Evolutionary conservation across 2,329 filamentous ascomycete genomes (phyloP).

Genomic region (Colletotrichum viniferum): DNA sequence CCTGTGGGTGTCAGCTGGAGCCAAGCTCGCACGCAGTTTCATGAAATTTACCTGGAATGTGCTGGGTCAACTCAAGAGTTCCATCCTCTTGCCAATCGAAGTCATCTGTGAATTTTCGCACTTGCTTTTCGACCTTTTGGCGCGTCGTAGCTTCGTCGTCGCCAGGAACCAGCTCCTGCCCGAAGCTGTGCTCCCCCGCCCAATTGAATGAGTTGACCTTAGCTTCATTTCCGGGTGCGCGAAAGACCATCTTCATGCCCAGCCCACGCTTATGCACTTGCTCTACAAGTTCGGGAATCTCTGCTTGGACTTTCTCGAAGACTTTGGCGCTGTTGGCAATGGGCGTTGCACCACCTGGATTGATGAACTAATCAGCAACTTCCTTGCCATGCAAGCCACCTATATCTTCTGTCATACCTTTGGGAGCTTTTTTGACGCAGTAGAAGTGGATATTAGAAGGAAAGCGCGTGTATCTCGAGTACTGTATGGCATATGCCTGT

Average conservation of each 20-base stretch:
- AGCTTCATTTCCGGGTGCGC: slow-evolving; percentile 22
- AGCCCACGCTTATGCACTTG: slow-evolving; percentile 17
- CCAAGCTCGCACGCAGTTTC: not conserved
- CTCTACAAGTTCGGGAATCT: slow-evolving; percentile 23
- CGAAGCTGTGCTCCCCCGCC: slow-evolving; percentile 26
- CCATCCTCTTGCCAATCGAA: slow-evolving; percentile 17
- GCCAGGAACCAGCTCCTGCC: slow-evolving; percentile 30
- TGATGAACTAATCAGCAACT: not conserved
- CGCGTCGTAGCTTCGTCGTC: slow-evolving; percentile 10
- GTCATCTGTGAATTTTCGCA: slow-evolving; percentile 15
- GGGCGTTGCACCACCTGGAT: slow-evolving; percentile 17
- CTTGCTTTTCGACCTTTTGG: slow-evolving; percentile 20
- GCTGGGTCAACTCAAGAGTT: slow-evolving; percentile 20
- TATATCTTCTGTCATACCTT: not conserved
- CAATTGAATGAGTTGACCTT: slow-evolving; percentile 23
- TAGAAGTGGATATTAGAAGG: slow-evolving; percentile 23
- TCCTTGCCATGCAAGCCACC: not conserved
- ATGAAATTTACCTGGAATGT: slow-evolving; percentile 14
- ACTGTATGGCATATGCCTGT: not conserved
- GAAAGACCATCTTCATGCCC: slow-evolving; percentile 25
- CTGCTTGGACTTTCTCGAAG: slow-evolving; percentile 11
- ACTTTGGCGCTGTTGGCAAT: slow-evolving; percentile 18
- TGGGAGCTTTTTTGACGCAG: slow-evolving; percentile 17
- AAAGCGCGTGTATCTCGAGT: slow-evolving; percentile 22
- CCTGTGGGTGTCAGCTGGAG: not conserved